Percentiles rank a stretch among this genome's conserved stretches.
phyloP scores from a whole-genome alignment of 2,329 filamentous ascomycete genomes.

The Monilinia vaccinii-corymbosi region DNA sequence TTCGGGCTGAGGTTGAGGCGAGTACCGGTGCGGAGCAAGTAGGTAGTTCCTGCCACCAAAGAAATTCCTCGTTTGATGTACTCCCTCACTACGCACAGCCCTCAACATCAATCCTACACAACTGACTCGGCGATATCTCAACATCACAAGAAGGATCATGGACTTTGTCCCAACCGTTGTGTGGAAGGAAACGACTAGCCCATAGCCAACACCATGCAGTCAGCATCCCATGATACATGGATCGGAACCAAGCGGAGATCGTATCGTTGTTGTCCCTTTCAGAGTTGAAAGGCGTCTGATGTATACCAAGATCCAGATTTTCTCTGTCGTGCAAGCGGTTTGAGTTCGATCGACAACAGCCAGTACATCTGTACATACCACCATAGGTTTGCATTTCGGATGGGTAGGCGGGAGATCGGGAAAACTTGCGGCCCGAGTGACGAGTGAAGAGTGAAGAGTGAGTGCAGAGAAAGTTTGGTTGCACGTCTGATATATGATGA shows the following conservation, averaged over 20 bases:
- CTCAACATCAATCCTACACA: not conserved
- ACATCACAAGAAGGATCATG: not conserved
- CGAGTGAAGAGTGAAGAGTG: not conserved
- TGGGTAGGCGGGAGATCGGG: not conserved
- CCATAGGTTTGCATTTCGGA: not conserved
- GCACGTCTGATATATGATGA: not conserved
- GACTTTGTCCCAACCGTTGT: not conserved
- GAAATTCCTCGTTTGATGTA: not conserved
- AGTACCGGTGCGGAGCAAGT: too few species aligned
- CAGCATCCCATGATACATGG: not conserved
- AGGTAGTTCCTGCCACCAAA: not conserved
- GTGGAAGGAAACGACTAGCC: not conserved
- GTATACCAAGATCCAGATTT: not conserved
- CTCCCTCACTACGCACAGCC: not conserved
- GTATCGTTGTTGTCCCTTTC: not conserved
- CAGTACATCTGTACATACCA: not conserved
- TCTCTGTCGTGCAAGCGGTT: not conserved
- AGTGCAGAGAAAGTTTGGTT: not conserved
- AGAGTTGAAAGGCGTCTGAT: not conserved
- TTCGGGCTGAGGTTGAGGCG: too few species aligned
- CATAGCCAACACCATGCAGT: fast-evolving
- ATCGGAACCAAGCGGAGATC: not conserved
- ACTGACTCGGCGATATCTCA: too few species aligned
- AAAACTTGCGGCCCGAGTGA: not conserved
- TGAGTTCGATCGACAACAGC: not conserved